Evolutionary conservation across 306 rosid genomes (phyloP), one percentile per base, ranked within the genome.

Genomic region (Casuarina cunninghamiana): DNA sequence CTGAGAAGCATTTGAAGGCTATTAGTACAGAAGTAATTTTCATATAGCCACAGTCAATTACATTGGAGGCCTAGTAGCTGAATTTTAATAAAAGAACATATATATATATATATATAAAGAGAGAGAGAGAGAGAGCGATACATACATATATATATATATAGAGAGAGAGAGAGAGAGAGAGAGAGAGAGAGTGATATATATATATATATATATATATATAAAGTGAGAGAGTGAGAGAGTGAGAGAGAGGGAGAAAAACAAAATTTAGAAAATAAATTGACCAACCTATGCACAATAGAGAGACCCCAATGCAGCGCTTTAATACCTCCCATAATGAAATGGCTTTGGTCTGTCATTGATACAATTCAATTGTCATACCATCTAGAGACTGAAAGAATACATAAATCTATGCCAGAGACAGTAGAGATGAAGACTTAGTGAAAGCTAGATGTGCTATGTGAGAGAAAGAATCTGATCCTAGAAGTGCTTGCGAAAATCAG

Each of bases 261-360:
- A 53, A 41, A 70, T 50, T 15, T 76, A 48, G 46, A 43, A 63
- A 55, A 53, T 54, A 57, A 66, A 35, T 67, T 83, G 55, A 90
- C 91, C 58, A 79, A 94, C 98, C 98, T 90, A 87, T 74, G 80
- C 90, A 87, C 73, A 88, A 82, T 32, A 94, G 69, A 74, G 89
- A 85, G 87, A 88, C 83, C 73, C 83, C 84, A 76, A 75, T 70
- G 87, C 98, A 92, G 82, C 83, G 73, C 86, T 89, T 86, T 61
- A 92, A 76, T 49, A 92, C 88, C 77, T 81, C 83, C 93, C 95
- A 84, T 12, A 92, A 11, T 66, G 97, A 84, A 85, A 94, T 80
- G 65, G 89, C 75, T 90, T 87, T 90, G 71, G 94, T 87, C 98
- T 94, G 86, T 82, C 80, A 78, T 77, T 61, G 80, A 84, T 81